Base-by-base conservation (phyloP, 1,284 basidiomycete species). In the Xerocomus nothofagi region DNA sequence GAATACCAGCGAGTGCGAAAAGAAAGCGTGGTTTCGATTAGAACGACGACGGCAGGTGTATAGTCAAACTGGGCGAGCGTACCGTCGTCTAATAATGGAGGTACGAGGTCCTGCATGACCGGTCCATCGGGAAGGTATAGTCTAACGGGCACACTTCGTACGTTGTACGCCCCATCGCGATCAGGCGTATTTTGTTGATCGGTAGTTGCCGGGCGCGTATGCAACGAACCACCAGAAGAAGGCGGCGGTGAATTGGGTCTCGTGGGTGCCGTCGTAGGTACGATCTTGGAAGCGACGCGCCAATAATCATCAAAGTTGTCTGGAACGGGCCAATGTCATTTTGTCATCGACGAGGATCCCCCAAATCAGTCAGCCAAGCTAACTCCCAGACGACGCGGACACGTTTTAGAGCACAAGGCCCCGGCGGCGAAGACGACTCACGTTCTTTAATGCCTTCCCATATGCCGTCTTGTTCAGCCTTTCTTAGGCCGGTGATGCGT, bases 261-360 rank as follows among this genome's bases (percentile, higher is more conserved):
- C 30, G 73, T 67, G n/a, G 81, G 77, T 4, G 79, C 73, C 1
- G 82, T 80, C 14, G 83, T 80, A 17, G 84, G 81, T 45, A 87
- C 82, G 57, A 98, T 80, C 64, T 95, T 94, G 10, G 87, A 81
- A 2, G 93, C 93, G 57, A 98, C 89, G 34, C 89, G 82, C 85
- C 91, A 94, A 64, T 91, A 97, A 55, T 93, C 84, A 58, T 98
- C 94, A 65, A 95, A 98, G 68, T 96, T 94, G 71, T 95, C 93
- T 92, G 62, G 30, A 58, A 50, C 36, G 38, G 23, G 6, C 31
- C 36, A 50, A 60, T 23, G 39, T 30, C 49, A 32, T 45, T n/a
- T 32, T 24, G 15, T 54, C 53, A 49, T 50, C 49, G 53, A 61
- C 39, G 48, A 49, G 38, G 26, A 54, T 54, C 33, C 31, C 39